Evolutionary conservation across 2,329 filamentous ascomycete genomes (phyloP), one percentile per base, ranked within the genome.

Genomic region (Lecanosticta acicola): DNA sequence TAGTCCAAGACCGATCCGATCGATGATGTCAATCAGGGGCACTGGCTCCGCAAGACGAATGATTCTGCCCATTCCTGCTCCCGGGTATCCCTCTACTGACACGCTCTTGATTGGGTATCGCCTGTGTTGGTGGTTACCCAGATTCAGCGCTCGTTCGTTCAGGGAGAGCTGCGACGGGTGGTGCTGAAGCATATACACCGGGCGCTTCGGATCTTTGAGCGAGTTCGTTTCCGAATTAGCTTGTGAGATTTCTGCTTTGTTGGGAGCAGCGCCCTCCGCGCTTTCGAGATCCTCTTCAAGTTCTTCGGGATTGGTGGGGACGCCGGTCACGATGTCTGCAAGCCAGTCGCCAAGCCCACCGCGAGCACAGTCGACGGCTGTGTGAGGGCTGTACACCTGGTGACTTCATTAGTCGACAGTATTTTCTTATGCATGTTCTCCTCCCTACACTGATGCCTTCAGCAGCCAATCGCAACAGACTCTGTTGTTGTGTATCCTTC

Each of bases 311-410:
- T 51, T 53, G 24, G 63, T 64, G 9, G 66, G 67, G 26, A 71
- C 74, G 24, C 80, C 82, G 2, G 83, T 82, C 16, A 96, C 80
- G 39, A 94, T 83, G 61, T 94, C 85, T 49, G 87, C 88, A 8
- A 98, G 81, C 91, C 91, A 98, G 66, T 94, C 87, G 62, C 90
- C 94, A 57, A 98, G 79, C 3, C 93, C 93, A 14, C 83, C 80
- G 1, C 82, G 80, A 0, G 87, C 87, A 32, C 88, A 88, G 67
- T 98, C 93, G 35, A 97, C 81, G 11, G 93, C 91, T 0, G 93
- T 98, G 69, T 98, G 93, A 0, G 93, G 93, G 55, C 85, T 89
- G 73, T 97, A 98, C 46, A 98, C 68, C 67, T 68, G 34, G 29
- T n/a, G 18, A 13, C 10, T 44, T 20, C 9, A 16, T 46, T 32